Evolutionary conservation across 2,329 filamentous ascomycete genomes (phyloP).

Genomic region (Corniculantispora saksenae): DNA sequence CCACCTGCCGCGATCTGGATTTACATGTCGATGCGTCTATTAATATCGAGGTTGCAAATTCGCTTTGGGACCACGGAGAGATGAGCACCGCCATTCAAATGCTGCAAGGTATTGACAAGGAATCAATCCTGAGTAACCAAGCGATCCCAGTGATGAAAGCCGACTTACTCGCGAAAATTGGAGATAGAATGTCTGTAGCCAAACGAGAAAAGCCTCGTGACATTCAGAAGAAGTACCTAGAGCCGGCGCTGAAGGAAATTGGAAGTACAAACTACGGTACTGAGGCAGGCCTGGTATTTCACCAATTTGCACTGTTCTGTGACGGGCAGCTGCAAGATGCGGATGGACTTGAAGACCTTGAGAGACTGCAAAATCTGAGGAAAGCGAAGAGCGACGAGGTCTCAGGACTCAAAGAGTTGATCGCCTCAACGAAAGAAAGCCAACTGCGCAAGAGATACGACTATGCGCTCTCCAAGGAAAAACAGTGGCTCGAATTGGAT

Average conservation of each 20-base stretch:
- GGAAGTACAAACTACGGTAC: conserved; percentile 65
- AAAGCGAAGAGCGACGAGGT: conserved; percentile 82
- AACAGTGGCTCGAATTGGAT: conserved; percentile 87
- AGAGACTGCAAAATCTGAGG: conserved; percentile 75
- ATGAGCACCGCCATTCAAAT: conserved; percentile 86
- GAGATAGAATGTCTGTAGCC: conserved; percentile 85
- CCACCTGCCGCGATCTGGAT: conserved; percentile 67
- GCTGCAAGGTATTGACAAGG: conserved; percentile 69
- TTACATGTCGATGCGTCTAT: conserved; percentile 76
- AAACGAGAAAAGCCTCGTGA: conserved; percentile 86
- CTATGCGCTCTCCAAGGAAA: conserved; percentile 69
- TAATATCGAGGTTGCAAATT: conserved; percentile 80
- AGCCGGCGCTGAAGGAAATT: conserved; percentile 80
- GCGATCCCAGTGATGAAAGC: conserved; percentile 71
- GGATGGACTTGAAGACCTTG: conserved; percentile 81
- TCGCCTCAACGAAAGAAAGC: conserved; percentile 50
- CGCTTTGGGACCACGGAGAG: conserved; percentile 93
- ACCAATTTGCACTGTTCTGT: conserved; percentile 93
- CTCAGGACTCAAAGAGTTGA: conserved; percentile 64
- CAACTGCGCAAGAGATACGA: conserved; percentile 59
- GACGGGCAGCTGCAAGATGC: conserved; percentile 89
- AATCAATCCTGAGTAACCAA: conserved; percentile 65
- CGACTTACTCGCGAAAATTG: conserved; percentile 82
- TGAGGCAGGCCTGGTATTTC: conserved; percentile 85
- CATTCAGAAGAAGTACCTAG: conserved; percentile 84